phyloP scores from a whole-genome alignment of 2,329 filamentous ascomycete species.

The Simplicillium aogashimaense region DNA sequence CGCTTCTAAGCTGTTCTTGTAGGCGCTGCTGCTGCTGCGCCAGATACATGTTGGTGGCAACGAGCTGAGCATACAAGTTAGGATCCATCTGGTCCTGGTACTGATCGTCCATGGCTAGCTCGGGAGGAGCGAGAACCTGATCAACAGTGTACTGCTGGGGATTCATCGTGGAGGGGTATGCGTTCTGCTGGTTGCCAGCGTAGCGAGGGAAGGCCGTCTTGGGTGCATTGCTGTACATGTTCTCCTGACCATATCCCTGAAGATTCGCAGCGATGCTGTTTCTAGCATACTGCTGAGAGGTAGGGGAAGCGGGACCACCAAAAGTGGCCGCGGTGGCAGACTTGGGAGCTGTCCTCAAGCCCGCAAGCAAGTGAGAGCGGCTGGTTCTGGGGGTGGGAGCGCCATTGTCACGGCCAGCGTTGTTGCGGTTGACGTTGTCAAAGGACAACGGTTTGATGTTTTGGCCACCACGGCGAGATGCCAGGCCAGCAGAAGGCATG shows the following conservation, averaged over 20 bases:
- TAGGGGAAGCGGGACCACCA: slow-evolving; percentile 51
- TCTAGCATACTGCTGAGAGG: slow-evolving; percentile 31
- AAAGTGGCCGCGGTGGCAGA: slow-evolving; percentile 64
- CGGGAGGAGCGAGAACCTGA: slow-evolving; percentile 77
- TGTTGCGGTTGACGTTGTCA: slow-evolving; percentile 59
- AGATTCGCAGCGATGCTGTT: slow-evolving; percentile 33
- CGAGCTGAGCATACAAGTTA: slow-evolving; percentile 74
- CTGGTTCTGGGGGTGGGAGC: slow-evolving; percentile 82
- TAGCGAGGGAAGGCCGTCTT: slow-evolving; percentile 49
- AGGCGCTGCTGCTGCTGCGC: slow-evolving; percentile 91
- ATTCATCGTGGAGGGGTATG: slow-evolving; percentile 19
- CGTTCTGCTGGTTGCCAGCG: slow-evolving; percentile 18
- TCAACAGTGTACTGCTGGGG: slow-evolving; percentile 61
- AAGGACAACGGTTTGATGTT: slow-evolving; percentile 86
- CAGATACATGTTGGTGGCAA: slow-evolving; percentile 85
- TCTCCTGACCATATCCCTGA: slow-evolving; percentile 33
- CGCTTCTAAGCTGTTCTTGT: slow-evolving; percentile 80
- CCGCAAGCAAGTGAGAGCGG: slow-evolving; percentile 87
- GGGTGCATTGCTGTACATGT: slow-evolving; percentile 33
- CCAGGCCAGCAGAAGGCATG: slow-evolving; percentile 71
- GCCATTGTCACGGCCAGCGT: slow-evolving; percentile 55
- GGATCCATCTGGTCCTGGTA: slow-evolving; percentile 72
- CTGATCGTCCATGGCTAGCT: slow-evolving; percentile 63
- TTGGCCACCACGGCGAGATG: slow-evolving; percentile 72
- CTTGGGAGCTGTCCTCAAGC: slow-evolving; percentile 88